A percentile compares a stretch with the other conserved stretches of the same genome.
Conservation (phyloP, 371 early-diverging fungal species). For the Mucor indicus region DNA sequence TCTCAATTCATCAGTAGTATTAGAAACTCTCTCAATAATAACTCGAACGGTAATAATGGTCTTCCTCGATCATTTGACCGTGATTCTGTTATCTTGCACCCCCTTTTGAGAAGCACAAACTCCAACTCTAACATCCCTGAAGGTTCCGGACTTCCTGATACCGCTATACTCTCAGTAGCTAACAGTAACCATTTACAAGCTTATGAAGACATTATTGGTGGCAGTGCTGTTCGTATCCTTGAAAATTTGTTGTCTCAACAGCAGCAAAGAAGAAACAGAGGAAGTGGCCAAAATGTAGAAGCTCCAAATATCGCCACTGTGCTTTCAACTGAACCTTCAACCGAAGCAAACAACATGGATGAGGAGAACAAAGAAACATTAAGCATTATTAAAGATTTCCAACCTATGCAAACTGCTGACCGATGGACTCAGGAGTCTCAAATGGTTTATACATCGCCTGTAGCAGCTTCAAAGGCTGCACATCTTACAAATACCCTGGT, state of each 20-base stretch:
- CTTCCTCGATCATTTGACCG: slow-evolving; percentile 2
- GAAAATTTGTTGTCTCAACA: slow-evolving; percentile 39
- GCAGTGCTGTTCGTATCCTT: slow-evolving; percentile 61
- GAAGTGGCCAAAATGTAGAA: slow-evolving; percentile 24
- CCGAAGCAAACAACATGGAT: slow-evolving; percentile 2
- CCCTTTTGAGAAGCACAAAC: slow-evolving; percentile 8
- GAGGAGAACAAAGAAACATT: slow-evolving; percentile 16
- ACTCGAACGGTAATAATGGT: neutral
- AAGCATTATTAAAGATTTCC: slow-evolving; percentile 49
- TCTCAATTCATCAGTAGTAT: too few species aligned
- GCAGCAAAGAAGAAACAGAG: slow-evolving; percentile 2
- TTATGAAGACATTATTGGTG: slow-evolving; percentile 70
- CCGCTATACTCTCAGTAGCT: slow-evolving; percentile 6
- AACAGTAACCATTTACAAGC: slow-evolving; percentile 29
- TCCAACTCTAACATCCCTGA: neutral
- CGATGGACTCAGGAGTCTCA: slow-evolving; percentile 83
- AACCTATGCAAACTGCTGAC: slow-evolving; percentile 65
- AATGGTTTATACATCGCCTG: slow-evolving; percentile 62
- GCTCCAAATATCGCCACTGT: slow-evolving; percentile 2
- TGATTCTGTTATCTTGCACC: slow-evolving; percentile 26
- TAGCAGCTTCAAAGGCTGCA: slow-evolving; percentile 45
- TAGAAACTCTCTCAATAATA: neutral
- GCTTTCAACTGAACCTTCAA: neutral
- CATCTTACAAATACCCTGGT: slow-evolving; percentile 21
- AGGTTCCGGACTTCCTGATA: neutral